These are phyloP conservation scores for Collybiopsis luxurians DNA, from an alignment of 768 basidiomycete genomes.

Conservation along the genomic window DNA sequence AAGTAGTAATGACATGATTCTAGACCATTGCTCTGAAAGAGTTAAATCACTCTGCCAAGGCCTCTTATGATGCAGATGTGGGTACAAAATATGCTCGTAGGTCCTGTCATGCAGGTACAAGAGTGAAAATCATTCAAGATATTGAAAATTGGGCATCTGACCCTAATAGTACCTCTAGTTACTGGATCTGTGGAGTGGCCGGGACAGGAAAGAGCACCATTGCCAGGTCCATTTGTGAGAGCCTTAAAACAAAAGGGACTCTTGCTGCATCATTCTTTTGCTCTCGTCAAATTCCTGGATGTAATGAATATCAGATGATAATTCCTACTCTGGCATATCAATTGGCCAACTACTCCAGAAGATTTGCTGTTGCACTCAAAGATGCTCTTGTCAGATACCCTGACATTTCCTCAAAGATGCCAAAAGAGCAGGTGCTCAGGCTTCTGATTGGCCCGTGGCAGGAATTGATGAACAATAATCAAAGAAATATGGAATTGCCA, in stretches of 20 bases:
- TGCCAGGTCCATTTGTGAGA: not conserved
- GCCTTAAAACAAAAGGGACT: not conserved
- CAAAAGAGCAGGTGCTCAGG: not conserved
- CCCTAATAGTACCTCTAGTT: not conserved
- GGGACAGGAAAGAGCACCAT: constrained; percentile 3
- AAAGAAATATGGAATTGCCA: not conserved
- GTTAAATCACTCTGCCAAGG: not conserved
- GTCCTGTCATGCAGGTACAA: not conserved
- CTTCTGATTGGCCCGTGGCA: not conserved
- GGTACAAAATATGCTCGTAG: not conserved
- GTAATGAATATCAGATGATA: not conserved
- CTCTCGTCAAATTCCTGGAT: constrained; percentile 3
- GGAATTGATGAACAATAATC: not conserved
- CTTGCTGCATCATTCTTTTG: constrained; percentile 9
- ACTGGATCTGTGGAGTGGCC: constrained; percentile 4
- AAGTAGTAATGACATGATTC: too few relatives aligned
- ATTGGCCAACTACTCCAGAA: not conserved
- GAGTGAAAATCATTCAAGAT: not conserved
- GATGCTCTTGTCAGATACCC: not conserved
- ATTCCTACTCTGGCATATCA: constrained; percentile 8
- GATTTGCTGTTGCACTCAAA: not conserved
- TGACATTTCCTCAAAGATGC: not conserved
- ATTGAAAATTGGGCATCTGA: not conserved
- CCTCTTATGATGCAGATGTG: constrained; percentile 1
- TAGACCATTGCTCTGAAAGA: not conserved